Evolutionary conservation across 2,329 filamentous ascomycete genomes (phyloP), one percentile per base, ranked within the genome.

Genomic region (Elsinoe australis): DNA sequence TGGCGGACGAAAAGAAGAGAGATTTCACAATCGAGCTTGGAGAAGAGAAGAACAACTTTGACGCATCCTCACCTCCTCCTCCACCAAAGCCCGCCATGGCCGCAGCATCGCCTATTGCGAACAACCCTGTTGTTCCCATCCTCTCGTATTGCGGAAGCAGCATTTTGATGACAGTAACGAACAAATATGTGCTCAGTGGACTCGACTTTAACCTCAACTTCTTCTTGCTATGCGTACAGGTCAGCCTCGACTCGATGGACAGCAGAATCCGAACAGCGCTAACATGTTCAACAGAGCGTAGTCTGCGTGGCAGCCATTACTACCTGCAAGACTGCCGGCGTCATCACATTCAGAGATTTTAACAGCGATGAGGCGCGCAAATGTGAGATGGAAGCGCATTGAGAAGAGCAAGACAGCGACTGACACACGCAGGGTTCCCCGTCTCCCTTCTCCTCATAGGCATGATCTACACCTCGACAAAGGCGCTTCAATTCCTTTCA

Each of bases 81-180:
- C 41, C 50, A 31, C 53, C 55, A 28, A 34, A 61, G 67, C 80
- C 67, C 71, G 74, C 64, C 68, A 75, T 59, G 61, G 71, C 56
- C 59, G 69, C 63, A 59, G 64, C 64, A 62, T 55, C 67, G 67
- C 62, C 65, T 62, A 65, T 54, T 61, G 53, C 63, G 60, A 69
- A 88, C 69, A 92, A 80, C 67, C 86, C 88, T 12, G 72, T 79
- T 36, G 65, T 92, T 39, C 88, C 90, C 17, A 85, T 98, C 59
- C 64, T 94, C 55, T 80, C 86, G 41, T 98, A 98, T 74, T 98
- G 92, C 68, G 74, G 85, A 60, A 87, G 90, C 47, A 95, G 89
- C n/a, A 98, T 98, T 64, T 79, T 90, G 67, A 98, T 98, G 92
- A 98, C 92, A 5, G 86, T 95, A n/a, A 92, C 94, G 67, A 98